Conservation (phyloP, 73 alveolate genomes). For the Stentor coeruleus region DNA sequence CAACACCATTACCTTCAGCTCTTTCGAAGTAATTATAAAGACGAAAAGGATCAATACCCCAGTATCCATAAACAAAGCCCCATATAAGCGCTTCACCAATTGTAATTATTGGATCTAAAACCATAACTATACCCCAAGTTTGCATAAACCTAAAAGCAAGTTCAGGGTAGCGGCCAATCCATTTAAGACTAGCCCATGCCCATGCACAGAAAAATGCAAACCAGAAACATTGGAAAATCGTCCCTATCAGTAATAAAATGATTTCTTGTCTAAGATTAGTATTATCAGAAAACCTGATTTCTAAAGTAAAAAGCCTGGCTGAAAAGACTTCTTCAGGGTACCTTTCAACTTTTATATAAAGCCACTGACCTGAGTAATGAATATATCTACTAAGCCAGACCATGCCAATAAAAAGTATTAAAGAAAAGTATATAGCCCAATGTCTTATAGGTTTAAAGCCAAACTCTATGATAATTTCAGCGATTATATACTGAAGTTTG, state of each 20-base stretch:
- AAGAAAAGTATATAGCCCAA: slow-evolving; percentile 44
- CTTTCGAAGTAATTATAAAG: slow-evolving; percentile 47
- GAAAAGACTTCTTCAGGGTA: slow-evolving; percentile 42
- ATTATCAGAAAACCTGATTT: slow-evolving; percentile 35
- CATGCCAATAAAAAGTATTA: slow-evolving; percentile 36
- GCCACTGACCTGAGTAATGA: slow-evolving; percentile 55
- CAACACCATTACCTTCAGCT: slow-evolving; percentile 48
- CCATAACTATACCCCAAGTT: slow-evolving; percentile 50
- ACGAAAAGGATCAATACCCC: slow-evolving; percentile 48
- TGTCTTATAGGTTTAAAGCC: slow-evolving; percentile 34
- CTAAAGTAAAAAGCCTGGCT: slow-evolving; percentile 44
- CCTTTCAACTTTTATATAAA: slow-evolving; percentile 30
- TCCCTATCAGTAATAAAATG: slow-evolving; percentile 32
- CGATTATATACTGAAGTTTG: slow-evolving; percentile 41
- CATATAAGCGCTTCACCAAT: slow-evolving; percentile 39
- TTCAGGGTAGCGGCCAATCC: slow-evolving; percentile 35
- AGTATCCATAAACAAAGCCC: slow-evolving; percentile 31
- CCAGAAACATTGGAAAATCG: slow-evolving; percentile 31
- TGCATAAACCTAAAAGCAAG: slow-evolving; percentile 47
- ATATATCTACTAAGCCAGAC: slow-evolving; percentile 49
- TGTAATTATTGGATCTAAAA: slow-evolving; percentile 48
- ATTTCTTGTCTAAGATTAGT: slow-evolving; percentile 32
- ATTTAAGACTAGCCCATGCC: slow-evolving; percentile 21
- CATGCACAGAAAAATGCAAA: slow-evolving; percentile 19
- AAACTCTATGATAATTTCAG: slow-evolving; percentile 49